These are phyloP conservation scores for Eucalyptus erythrocorys DNA, from an alignment of 345 rosid species.

Conservation along the genomic window DNA sequence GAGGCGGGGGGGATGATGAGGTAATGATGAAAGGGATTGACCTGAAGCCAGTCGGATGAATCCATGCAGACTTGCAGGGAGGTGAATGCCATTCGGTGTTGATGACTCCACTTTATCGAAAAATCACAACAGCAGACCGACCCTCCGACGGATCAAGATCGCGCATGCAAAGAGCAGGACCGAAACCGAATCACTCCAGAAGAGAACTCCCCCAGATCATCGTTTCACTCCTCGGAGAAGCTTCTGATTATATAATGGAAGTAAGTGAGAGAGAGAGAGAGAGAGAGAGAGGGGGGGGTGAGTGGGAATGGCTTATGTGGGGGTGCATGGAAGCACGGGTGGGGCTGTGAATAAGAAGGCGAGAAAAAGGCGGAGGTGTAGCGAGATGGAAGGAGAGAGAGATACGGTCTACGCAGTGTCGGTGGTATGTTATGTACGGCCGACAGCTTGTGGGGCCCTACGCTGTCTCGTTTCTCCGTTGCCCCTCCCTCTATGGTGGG, in stretches of 20 bases:
- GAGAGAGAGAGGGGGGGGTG: background rate
- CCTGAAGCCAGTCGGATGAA: slow-evolving; percentile 94
- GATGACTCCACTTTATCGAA: background rate
- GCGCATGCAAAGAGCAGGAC: background rate
- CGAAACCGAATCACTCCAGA: background rate
- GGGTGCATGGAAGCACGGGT: background rate
- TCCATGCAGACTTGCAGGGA: slow-evolving; percentile 96
- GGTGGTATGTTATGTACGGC: background rate
- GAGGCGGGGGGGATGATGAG: background rate
- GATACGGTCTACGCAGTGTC: background rate
- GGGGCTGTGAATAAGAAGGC: slow-evolving; percentile 65
- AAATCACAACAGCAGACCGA: background rate
- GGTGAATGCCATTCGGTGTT: slow-evolving; percentile 41
- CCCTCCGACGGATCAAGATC: background rate
- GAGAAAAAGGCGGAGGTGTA: slow-evolving; percentile 6
- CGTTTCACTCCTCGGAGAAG: background rate
- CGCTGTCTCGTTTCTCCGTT: background rate
- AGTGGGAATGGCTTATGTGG: background rate
- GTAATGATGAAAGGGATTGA: background rate
- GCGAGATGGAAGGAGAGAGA: background rate
- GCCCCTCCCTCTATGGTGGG: background rate
- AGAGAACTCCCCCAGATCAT: background rate
- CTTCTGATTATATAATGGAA: background rate
- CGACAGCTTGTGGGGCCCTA: slow-evolving; percentile 26
- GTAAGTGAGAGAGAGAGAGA: background rate